Evolutionary conservation across 2,329 filamentous ascomycete species (phyloP).

Genomic region (Nothophaeocryptopus gaeumannii): DNA sequence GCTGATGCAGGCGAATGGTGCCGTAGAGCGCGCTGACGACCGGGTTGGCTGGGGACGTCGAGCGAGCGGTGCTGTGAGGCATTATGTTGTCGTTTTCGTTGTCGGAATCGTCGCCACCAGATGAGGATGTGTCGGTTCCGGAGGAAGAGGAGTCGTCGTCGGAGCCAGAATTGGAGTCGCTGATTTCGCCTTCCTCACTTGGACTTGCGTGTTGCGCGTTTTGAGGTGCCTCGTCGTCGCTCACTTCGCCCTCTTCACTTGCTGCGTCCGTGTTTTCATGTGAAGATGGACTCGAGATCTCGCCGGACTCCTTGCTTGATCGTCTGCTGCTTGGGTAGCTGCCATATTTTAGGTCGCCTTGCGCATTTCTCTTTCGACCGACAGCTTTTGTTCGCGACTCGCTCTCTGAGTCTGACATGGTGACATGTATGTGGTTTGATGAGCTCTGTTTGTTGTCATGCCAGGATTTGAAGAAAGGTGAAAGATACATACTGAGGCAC

Average conservation of each 20-base stretch:
- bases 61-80: background rate
- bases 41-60: background rate
- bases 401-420: conserved; percentile 10
- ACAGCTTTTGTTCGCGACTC: conserved; percentile 12
- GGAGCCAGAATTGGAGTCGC: background rate
- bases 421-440: too few species aligned
- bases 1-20: background rate
- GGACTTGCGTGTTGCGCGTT: background rate
- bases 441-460: too few species aligned
- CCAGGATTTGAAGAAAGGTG: too few species aligned
- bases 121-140: background rate
- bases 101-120: background rate
- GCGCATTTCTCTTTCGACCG: conserved; percentile 9
- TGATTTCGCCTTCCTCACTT: background rate
- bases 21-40: background rate
- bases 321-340: conserved; percentile 3
- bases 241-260: conserved; percentile 4
- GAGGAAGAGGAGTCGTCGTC: conserved; percentile 5
- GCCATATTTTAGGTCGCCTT: conserved; percentile 4
- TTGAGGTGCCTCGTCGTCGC: conserved; percentile 2
- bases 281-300: conserved; percentile 9
- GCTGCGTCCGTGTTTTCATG: background rate
- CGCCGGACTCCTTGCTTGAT: conserved; percentile 13
- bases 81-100: background rate
- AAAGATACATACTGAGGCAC: too few species aligned